Base-by-base conservation (phyloP, 768 basidiomycete genomes). In the Russula lepida region DNA sequence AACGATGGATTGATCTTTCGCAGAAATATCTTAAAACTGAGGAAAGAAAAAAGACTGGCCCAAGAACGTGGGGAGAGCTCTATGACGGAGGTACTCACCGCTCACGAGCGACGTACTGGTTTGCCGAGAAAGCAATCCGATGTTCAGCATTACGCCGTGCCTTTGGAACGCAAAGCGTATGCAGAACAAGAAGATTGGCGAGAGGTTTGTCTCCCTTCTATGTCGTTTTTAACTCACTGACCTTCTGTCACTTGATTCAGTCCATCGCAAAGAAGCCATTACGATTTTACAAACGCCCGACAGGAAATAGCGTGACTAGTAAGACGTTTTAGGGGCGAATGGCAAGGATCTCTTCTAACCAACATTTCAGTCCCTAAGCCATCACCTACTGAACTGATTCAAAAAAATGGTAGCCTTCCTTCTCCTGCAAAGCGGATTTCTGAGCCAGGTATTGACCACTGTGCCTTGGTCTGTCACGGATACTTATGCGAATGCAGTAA, bases 11-110 rank as follows among this genome's bases (percentile, higher is more conserved):
- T 58, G 23, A 54, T 25, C 37, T 35, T 33, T 32, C 32, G 6
- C 54, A 80, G 77, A 32, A 79, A 80, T 60, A 62, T 78, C 28
- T 69, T 80, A 46, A 84, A 78, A 73, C 66, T 80, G 39, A 72
- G 73, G 59, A 81, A 79, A 63, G 69, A 74, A 59, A 71, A 71
- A 51, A 60, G 19, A 17, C 28, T 64, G 7, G 59, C 17, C 21
- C 35, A 11, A 41, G 64, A 55, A n/a, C 51, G 47, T 6, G 48
- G 23, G 7, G 47, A 56, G 43, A 43, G 17, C 58, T 57, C 55
- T 21, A 58, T n/a, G 62, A 52, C 15, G 46, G 55, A 27, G 49
- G 60, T n/a, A 54, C 15, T 21, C 28, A 23, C 28, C 11, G 19
- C 21, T 27, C 41, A 37, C 11, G n/a, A 44, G 49, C 39, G 53